Evolutionary conservation across 305 asterid genomes (phyloP).

Genomic region (Fraxinus sp.): DNA sequence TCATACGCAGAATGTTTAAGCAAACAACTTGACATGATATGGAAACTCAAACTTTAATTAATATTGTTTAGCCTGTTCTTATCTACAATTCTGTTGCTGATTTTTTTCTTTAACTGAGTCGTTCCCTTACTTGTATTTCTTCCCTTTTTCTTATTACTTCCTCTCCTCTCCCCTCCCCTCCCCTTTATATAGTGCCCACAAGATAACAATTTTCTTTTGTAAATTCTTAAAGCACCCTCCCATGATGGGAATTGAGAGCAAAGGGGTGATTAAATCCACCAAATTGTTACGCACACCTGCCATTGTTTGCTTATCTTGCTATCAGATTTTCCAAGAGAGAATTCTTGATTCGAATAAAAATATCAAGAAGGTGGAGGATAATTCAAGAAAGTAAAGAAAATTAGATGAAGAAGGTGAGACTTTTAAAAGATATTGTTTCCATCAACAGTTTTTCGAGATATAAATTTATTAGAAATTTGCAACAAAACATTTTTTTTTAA

Average conservation of each 20-base stretch:
- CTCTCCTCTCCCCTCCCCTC: neutral
- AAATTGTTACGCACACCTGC: conserved; percentile 30
- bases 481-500: too few relatives aligned
- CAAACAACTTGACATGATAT: too few relatives aligned
- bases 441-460: neutral
- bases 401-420: neutral
- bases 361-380: neutral
- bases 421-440: neutral
- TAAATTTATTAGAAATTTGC: too few relatives aligned
- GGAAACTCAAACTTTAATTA: too few relatives aligned
- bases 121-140: neutral
- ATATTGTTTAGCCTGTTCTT: neutral
- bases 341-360: neutral
- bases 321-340: neutral
- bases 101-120: neutral
- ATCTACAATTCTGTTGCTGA: neutral
- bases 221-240: conserved; percentile 32
- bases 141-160: neutral
- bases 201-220: neutral
- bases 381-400: neutral
- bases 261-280: conserved; percentile 56
- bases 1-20: too few relatives aligned
- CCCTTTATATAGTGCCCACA: neutral
- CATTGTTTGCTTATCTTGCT: neutral
- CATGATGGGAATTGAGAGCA: conserved; percentile 70